These are phyloP conservation scores for Pseudopithomyces chartarum DNA, from an alignment of 2,329 filamentous ascomycete genomes.

Conservation along the genomic window DNA sequence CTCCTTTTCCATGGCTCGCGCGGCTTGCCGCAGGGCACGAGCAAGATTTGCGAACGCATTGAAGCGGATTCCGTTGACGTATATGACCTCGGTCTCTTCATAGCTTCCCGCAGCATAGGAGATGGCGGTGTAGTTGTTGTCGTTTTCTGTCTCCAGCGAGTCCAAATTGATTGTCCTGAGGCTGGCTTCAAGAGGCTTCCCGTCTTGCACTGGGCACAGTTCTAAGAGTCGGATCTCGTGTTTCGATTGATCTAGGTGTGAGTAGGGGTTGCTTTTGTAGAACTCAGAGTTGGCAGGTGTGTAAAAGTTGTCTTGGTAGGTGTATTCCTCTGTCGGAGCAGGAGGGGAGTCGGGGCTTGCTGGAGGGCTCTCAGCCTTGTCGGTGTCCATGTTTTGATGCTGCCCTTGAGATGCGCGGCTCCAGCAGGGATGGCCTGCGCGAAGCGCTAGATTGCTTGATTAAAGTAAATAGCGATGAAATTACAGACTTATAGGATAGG, in stretches of 20 bases:
- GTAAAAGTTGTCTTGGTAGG: background rate
- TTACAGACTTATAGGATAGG: too few species aligned
- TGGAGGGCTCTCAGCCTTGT: too few species aligned
- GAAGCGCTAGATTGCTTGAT: too few species aligned
- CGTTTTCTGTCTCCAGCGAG: background rate
- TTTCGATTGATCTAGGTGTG: background rate
- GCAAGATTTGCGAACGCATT: constrained; percentile 11
- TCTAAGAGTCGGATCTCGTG: background rate
- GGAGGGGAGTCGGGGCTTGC: too few species aligned
- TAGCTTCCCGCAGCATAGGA: constrained; percentile 8
- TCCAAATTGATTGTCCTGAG: background rate
- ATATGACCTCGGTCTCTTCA: background rate
- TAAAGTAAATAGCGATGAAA: too few species aligned
- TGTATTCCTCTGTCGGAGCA: background rate
- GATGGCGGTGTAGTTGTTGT: constrained; percentile 5
- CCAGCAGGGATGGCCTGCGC: too few species aligned
- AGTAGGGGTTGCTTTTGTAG: background rate
- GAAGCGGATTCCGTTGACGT: background rate
- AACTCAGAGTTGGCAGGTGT: background rate
- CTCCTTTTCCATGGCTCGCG: background rate
- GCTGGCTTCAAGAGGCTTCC: background rate
- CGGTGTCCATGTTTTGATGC: too few species aligned
- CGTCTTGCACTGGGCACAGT: background rate
- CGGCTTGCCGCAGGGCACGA: background rate
- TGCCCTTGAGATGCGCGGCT: too few species aligned